phyloP scores from a whole-genome alignment of 176 grass and related monocot species.

The sorghum (Sorghum bicolor) region Sorghum_bicolor_NCBIv3 NC_012870.2:1224001-1224500 shows the following conservation, averaged over 20 bases:
- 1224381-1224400: not conserved
- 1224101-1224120: conserved; percentile 3
- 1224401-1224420: not conserved
- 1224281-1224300: not conserved
- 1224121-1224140: not conserved
- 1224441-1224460: not conserved
- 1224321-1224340: not conserved
- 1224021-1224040: not conserved
- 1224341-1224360: not conserved
- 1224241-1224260: conserved; percentile 16
- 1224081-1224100: not conserved
- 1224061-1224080: conserved; percentile 41
- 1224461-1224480: not conserved
- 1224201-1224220: conserved; percentile 25
- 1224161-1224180: conserved; percentile 5
- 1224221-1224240: not conserved
- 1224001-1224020: conserved; percentile 4
- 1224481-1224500: not conserved
- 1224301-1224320: not conserved
- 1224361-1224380: not conserved
- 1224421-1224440: not conserved
- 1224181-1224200: conserved; percentile 14
- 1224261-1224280: not conserved
- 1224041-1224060: conserved; percentile 37
- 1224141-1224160: conserved; percentile 17